phyloP scores from a whole-genome alignment of 176 grass and related monocot species.

The Ampelocalamus luodianensis region DNA sequence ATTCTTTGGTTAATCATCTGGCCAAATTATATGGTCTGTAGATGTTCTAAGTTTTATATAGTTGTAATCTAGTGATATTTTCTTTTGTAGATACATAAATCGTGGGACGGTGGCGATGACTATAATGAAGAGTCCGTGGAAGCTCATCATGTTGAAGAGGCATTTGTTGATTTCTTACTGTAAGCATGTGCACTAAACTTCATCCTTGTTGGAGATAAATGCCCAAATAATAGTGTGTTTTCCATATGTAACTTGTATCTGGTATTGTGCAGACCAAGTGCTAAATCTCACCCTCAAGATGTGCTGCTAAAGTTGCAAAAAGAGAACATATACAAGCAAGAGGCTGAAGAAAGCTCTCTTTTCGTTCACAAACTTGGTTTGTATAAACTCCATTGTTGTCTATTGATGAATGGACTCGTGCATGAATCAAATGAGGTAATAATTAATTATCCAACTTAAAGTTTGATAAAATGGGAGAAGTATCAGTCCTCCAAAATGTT shows the following conservation, averaged over 20 bases:
- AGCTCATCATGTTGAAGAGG: conserved; percentile 84
- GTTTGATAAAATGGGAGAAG: conserved; percentile 34
- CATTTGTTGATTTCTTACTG: conserved; percentile 90
- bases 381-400: conserved; percentile 74
- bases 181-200: conserved; percentile 52
- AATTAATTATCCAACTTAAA: conserved; percentile 42
- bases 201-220: conserved; percentile 30
- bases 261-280: conserved; percentile 64
- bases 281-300: conserved; percentile 97
- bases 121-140: conserved; percentile 78
- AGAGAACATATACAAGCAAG: conserved; percentile 69
- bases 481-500: conserved; percentile 18
- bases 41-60: conserved; percentile 40
- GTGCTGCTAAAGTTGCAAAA: conserved; percentile 74
- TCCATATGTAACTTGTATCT: conserved; percentile 25
- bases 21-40: conserved; percentile 27
- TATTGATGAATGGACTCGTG: conserved; percentile 98
- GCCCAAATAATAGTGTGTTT: not conserved
- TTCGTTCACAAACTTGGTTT: conserved; percentile 90
- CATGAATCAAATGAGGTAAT: conserved; percentile 87
- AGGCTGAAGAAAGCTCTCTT: conserved; percentile 77
- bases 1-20: conserved; percentile 14
- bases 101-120: conserved; percentile 56
- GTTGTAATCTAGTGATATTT: conserved; percentile 40
- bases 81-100: conserved; percentile 73